Base-by-base conservation (phyloP, 2,329 filamentous ascomycete species). In the Ceratocystis alfenasii region DNA sequence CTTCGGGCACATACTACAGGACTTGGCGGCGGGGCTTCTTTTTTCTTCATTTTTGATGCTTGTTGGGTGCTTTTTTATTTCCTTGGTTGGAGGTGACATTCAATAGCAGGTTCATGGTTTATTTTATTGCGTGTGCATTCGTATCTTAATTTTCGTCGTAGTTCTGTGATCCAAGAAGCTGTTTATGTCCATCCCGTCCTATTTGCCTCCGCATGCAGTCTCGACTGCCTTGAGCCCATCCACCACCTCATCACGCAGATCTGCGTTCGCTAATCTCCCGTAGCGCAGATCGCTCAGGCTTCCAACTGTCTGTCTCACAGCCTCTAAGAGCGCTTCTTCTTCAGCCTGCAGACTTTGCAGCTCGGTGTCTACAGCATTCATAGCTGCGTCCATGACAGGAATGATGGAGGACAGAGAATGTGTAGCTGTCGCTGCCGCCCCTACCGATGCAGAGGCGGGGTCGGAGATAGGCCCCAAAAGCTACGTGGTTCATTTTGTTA, bases 211-310 rank as follows among this genome's bases (percentile, higher is more conserved):
- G 33, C 68, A 69, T 36, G 60, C 62, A 25, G 57, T 41, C 22
- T 66, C 64, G 44, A 90, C 77, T 68, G 81, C 80, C 68, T 79
- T 77, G 45, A 94, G 76, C 5, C 86, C 86, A 60, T 86, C 82
- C 20, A 90, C 76, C 36, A 90, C 82, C 69, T 91, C 86, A 60
- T 84, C 80, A 30, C 79, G 79, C 41, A 92, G 75, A 67, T 84
- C 79, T 25, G 79, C 74, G 69, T 88, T 87, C 45, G 83, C 80
- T 67, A 94, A 81, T 65, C 85, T 86, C 46, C 91, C 90, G 71
- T 94, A 93, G 59, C 89, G 85, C 65, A 95, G 79, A 74, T 95
- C 89, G 74, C 90, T 95, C 73, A 96, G 77, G 61, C 83, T 84
- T 41, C 87, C 87, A 17, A 94, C 81, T 0, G 81, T 86, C 66